Evolutionary conservation across 208 protist species (phyloP).

Genomic region (Acanthamoeba lenticulata): DNA sequence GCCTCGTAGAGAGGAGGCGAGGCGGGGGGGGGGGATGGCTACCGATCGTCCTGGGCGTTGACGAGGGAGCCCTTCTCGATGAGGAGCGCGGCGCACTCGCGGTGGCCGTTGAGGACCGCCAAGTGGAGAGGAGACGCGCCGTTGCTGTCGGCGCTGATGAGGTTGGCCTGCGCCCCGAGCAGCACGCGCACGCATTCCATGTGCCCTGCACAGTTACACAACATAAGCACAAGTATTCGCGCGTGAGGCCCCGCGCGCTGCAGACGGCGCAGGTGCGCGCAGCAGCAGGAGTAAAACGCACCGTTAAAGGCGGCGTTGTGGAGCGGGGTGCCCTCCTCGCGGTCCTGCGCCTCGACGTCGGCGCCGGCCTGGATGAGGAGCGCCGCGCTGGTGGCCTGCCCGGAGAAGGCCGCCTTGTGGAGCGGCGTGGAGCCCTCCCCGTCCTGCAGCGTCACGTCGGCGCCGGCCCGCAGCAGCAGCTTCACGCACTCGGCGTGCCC

Average conservation of each 20-base stretch:
- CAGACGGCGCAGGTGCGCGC: background rate
- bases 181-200: background rate
- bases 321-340: background rate
- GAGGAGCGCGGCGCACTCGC: background rate
- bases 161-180: background rate
- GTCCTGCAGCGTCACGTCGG: slow-evolving; percentile 23
- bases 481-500: background rate
- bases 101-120: background rate
- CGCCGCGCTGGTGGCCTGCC: background rate
- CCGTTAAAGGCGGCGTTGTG: slow-evolving; percentile 40
- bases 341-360: background rate
- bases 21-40: background rate
- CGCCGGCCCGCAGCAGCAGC: background rate
- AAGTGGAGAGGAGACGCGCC: background rate
- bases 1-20: background rate
- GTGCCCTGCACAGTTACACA: background rate
- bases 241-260: background rate
- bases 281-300: background rate
- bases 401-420: slow-evolving; percentile 11
- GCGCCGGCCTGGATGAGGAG: slow-evolving; percentile 15
- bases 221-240: background rate
- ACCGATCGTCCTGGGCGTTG: background rate
- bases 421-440: background rate
- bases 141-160: slow-evolving; percentile 29
- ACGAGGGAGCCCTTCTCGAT: slow-evolving; percentile 15